Conservation (phyloP, 805 yeast genomes). For the Candida endomychidarum region DNA sequence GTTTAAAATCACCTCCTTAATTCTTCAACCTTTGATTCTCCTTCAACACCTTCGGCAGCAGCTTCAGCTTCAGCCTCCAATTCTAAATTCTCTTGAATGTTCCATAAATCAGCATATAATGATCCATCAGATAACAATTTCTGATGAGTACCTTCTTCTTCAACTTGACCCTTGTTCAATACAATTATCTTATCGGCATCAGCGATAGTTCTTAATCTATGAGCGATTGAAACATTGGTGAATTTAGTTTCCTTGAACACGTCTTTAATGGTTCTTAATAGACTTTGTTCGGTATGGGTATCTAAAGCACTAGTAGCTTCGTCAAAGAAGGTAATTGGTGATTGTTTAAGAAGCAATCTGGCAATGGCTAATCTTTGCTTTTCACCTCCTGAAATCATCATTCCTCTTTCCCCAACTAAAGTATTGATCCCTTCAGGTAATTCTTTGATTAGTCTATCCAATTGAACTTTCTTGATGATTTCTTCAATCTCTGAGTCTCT, state of each 20-base stretch:
- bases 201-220: conserved; percentile 87
- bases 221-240: conserved; percentile 92
- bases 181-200: conserved; percentile 94
- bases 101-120: conserved; percentile 82
- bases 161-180: conserved; percentile 71
- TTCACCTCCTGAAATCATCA: conserved; percentile 99
- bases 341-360: conserved; percentile 76
- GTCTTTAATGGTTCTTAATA: conserved; percentile 68
- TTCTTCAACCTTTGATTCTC: neutral
- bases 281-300: conserved; percentile 90
- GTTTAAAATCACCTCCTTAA: too few species aligned
- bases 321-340: conserved; percentile 92
- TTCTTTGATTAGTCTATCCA: conserved; percentile 59
- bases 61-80: conserved; percentile 33
- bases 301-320: conserved; percentile 97
- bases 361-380: conserved; percentile 95
- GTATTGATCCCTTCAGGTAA: conserved; percentile 85
- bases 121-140: conserved; percentile 57
- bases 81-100: conserved; percentile 81
- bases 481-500: conserved; percentile 65
- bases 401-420: conserved; percentile 94
- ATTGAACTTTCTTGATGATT: conserved; percentile 69
- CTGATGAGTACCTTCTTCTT: conserved; percentile 84
- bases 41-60: too few species aligned
- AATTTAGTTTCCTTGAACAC: conserved; percentile 58